These are phyloP conservation scores for Teratosphaeria viscida DNA, from an alignment of 2,329 filamentous ascomycete genomes.

Conservation along the genomic window DNA sequence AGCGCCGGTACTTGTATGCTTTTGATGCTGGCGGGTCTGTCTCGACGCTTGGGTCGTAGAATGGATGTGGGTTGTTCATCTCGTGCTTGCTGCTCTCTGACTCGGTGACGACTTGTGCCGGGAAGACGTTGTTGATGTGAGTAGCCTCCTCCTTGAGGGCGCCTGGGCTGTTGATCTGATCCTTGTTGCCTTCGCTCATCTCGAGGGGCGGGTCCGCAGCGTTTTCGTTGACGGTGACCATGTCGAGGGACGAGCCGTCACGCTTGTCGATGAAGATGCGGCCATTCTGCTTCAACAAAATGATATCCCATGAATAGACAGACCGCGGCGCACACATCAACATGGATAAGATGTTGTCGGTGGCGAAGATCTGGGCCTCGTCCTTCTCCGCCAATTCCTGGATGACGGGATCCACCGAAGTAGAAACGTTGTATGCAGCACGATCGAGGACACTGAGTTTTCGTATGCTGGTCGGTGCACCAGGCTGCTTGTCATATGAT, in stretches of 20 bases:
- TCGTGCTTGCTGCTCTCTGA: constrained; percentile 65
- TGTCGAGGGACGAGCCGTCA: constrained; percentile 84
- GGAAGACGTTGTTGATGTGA: constrained; percentile 99
- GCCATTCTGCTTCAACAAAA: constrained; percentile 84
- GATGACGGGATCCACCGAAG: constrained; percentile 89
- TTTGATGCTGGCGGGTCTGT: constrained; percentile 90
- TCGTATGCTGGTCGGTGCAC: constrained; percentile 71
- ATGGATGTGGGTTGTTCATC: constrained; percentile 85
- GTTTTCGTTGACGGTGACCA: constrained; percentile 99
- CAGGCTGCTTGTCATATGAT: constrained; percentile 83
- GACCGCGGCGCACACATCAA: constrained; percentile 97
- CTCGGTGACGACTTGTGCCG: constrained; percentile 87
- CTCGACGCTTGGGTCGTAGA: constrained; percentile 91
- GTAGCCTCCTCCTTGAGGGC: constrained; percentile 94
- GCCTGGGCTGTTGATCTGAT: constrained; percentile 84
- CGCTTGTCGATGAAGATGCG: constrained; percentile 99
- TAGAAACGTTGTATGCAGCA: constrained; percentile 96
- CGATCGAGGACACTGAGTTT: constrained; percentile 84
- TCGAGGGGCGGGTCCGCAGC: constrained; percentile 90
- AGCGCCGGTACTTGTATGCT: constrained; percentile 95
- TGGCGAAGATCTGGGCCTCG: constrained; percentile 93
- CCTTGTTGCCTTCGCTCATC: constrained; percentile 82
- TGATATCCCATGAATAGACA: constrained; percentile 96
- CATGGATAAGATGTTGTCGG: constrained; percentile 95
- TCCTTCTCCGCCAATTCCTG: constrained; percentile 94